Base-by-base conservation (phyloP, 169 alveolate species). In the Eimeria sp. region DNA sequence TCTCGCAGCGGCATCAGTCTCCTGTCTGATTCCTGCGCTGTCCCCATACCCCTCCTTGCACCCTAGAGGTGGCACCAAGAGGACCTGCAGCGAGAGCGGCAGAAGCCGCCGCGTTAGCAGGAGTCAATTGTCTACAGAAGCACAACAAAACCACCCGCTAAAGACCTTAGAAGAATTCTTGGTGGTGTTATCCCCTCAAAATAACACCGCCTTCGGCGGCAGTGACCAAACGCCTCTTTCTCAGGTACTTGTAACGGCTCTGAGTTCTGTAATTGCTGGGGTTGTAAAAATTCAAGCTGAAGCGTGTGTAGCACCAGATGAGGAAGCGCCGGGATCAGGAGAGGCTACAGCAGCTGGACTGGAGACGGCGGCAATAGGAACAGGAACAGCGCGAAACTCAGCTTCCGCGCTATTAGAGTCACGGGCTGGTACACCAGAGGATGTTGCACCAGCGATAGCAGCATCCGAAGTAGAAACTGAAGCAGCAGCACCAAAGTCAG, bases 1-100 rank as follows among this genome's bases (percentile, higher is more conserved):
- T 45, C 45, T 63, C 22, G 83, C 86, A 47, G 95, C 95, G 49
- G 95, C 95, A 88, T 67, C 86, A 16, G 72, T 88, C 27, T 88
- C 95, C 7, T 43, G 67, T 47, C 86, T 70, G 40, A 22, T 80
- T 4, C 57, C 95, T 67, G 65, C 16, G 43, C 86, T 63, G 40
- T 47, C 86, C 43, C 86, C 84, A 51, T 61, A 47, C 43, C 57
- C 49, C 34, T 47, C 43, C 43, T 30, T 11, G 57, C 22, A 43
- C 70, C 86, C 40, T 47, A 57, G 43, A 16, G 73, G 57, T 47
- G 76, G 92, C 92, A 58, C 61, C 76, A 61, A 61, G 54, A 27
- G 78, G 80, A 82, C 90, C 91, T 45, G 22, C 91, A 34, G 22
- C 61, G 7, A 54, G 61, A 9, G 51, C 93, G 72, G 61, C 93